Conservation (phyloP, 2,329 filamentous ascomycete species). For the Aspergillus tubingensis region DNA sequence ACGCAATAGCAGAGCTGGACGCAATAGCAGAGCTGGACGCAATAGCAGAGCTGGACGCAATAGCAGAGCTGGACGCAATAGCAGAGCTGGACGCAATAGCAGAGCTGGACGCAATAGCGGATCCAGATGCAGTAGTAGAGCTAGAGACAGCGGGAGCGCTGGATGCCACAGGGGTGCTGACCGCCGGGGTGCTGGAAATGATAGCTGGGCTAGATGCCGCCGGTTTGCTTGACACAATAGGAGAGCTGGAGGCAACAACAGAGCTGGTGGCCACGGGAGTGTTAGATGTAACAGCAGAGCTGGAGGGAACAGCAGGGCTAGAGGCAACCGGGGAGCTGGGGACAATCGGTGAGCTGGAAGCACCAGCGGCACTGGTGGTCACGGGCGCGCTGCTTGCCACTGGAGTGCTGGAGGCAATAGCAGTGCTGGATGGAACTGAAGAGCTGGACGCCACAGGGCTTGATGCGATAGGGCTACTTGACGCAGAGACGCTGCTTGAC, state of each 20-base stretch:
- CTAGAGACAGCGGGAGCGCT: no score
- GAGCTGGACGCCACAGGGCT: not conserved
- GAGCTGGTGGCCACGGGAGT: slow-evolving; percentile 1
- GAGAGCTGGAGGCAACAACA: not conserved
- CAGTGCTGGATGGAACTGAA: not conserved
- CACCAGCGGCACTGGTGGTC: not conserved
- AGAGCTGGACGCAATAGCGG: no score
- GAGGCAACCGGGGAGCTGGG: no score
- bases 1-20: not conserved
- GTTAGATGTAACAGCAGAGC: no score
- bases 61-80: slow-evolving; percentile 3
- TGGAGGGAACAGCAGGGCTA: no score
- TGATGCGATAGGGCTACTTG: not conserved
- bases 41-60: not conserved
- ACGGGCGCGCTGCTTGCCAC: slow-evolving; percentile 7
- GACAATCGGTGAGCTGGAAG: no score
- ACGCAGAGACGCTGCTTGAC: not conserved
- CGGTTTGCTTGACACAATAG: not conserved
- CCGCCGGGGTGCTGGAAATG: no score
- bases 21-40: not conserved
- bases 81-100: not conserved
- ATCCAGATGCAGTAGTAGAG: no score
- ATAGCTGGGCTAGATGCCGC: no score
- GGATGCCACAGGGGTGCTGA: not conserved
- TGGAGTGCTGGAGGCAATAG: not conserved